A percentile compares a stretch with the other conserved stretches of the same genome.
Conservation (phyloP, 345 rosid genomes). For the Ricinus communis region DNA sequence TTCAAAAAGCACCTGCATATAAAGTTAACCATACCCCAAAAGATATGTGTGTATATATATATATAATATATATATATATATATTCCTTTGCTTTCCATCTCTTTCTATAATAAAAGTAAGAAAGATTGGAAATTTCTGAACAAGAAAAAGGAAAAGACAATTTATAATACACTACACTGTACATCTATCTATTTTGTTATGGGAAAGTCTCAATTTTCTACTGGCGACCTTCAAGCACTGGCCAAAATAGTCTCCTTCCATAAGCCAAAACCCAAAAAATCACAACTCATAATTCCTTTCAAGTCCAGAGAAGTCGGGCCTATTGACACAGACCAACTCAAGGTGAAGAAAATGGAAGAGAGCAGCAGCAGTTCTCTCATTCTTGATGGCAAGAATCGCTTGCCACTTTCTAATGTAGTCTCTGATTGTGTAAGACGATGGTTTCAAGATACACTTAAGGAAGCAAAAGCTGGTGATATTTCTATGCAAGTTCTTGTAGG, state of each 20-base stretch:
- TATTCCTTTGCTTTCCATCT: background rate
- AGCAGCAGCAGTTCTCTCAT: background rate
- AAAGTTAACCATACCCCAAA: too few relatives aligned
- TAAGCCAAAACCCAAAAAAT: slow-evolving; percentile 28
- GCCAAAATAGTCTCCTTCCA: slow-evolving; percentile 49
- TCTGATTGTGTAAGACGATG: slow-evolving; percentile 68
- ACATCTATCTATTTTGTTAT: slow-evolving; percentile 28
- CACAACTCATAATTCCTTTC: background rate
- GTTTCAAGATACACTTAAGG: slow-evolving; percentile 75
- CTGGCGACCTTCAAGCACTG: slow-evolving; percentile 44
- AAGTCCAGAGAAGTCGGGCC: slow-evolving; percentile 28
- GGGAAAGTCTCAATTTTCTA: slow-evolving; percentile 56
- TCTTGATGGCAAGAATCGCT: slow-evolving; percentile 33
- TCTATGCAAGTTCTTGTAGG: slow-evolving; percentile 81
- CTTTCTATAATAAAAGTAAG: background rate
- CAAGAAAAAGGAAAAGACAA: background rate
- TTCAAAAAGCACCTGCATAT: too few relatives aligned
- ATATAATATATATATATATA: too few relatives aligned
- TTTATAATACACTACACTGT: background rate
- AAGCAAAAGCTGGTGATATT: slow-evolving; percentile 70
- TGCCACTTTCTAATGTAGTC: slow-evolving; percentile 65
- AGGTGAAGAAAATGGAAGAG: slow-evolving; percentile 40
- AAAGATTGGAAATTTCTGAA: background rate
- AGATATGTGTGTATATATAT: too few relatives aligned
- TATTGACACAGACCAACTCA: slow-evolving; percentile 34